A percentile compares a stretch with the other conserved stretches of the same genome.
Conservation (phyloP, 108 stramenopile genomes). For the Skeletonema grethae region DNA sequence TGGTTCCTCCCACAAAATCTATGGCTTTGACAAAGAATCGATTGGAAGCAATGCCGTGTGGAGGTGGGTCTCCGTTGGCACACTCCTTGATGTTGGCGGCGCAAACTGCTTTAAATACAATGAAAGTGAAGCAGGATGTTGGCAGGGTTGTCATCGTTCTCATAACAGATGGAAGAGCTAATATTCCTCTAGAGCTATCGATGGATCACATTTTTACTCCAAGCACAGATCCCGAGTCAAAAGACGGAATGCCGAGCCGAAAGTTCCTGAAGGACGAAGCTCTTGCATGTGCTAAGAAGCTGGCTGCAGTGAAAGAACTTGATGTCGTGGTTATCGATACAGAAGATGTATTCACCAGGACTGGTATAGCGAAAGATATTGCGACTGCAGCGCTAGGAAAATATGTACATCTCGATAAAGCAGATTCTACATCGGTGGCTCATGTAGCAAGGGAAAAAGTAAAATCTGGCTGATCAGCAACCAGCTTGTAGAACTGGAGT, state of each 20-base stretch:
- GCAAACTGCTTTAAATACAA: conserved; percentile 68
- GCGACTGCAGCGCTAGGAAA: conserved; percentile 56
- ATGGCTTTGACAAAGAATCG: conserved; percentile 72
- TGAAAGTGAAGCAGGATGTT: conserved; percentile 69
- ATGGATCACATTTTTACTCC: conserved; percentile 50
- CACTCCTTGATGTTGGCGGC: conserved; percentile 65
- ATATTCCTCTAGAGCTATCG: conserved; percentile 60
- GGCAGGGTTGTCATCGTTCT: conserved; percentile 72
- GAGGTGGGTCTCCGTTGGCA: conserved; percentile 79
- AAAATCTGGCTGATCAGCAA: neutral
- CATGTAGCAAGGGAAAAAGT: conserved; percentile 12
- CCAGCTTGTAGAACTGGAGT: no score
- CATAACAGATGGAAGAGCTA: conserved; percentile 73
- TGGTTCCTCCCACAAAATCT: conserved; percentile 79
- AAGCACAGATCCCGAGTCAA: conserved; percentile 32
- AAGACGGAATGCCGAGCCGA: conserved; percentile 61
- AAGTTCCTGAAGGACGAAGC: conserved; percentile 69
- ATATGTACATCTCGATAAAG: conserved; percentile 45
- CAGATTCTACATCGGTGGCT: conserved; percentile 19
- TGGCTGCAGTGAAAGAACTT: conserved; percentile 50
- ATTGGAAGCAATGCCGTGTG: conserved; percentile 82
- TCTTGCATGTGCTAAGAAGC: conserved; percentile 54
- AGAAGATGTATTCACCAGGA: conserved; percentile 72
- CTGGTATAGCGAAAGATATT: conserved; percentile 76
- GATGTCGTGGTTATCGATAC: conserved; percentile 69